Percentiles rank a stretch among this genome's conserved stretches.
phyloP scores from a whole-genome alignment of 352 stramenopile genomes.

The Globisporangium alternatum region DNA sequence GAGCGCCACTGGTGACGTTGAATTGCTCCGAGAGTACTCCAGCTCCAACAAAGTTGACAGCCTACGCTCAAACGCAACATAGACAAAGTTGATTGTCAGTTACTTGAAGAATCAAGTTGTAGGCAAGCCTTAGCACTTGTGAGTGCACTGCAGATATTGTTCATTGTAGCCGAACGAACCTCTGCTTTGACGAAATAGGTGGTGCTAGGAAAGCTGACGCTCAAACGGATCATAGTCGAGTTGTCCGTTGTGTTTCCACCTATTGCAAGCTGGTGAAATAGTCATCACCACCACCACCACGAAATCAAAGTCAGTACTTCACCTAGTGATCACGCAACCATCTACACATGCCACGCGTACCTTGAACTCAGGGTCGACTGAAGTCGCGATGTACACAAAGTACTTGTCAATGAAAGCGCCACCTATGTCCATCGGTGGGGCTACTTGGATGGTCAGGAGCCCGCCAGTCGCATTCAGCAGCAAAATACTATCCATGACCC shows the following conservation, averaged over 20 bases:
- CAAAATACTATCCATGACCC: conserved; percentile 18
- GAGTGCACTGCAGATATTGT: too few relatives aligned
- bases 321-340: neutral
- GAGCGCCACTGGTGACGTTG: conserved; percentile 23
- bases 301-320: neutral
- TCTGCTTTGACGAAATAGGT: conserved; percentile 35
- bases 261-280: conserved; percentile 4
- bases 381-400: conserved; percentile 14
- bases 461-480: conserved; percentile 41
- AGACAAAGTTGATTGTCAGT: too few relatives aligned
- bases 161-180: conserved; percentile 16
- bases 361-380: conserved; percentile 4
- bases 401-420: conserved; percentile 40
- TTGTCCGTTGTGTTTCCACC: conserved; percentile 6
- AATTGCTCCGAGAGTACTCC: conserved; percentile 31
- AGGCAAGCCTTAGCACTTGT: too few relatives aligned
- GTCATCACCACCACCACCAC: neutral
- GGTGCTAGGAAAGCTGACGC: conserved; percentile 32
- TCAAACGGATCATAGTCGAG: conserved; percentile 28
- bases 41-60: conserved; percentile 38
- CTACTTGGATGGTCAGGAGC: conserved; percentile 34
- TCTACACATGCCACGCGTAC: neutral
- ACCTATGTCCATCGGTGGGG: conserved; percentile 33
- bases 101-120: too few relatives aligned
- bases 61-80: conserved; percentile 13